Percentiles rank a stretch among this genome's conserved stretches.
phyloP scores from a whole-genome alignment of 1,284 basidiomycete genomes.

The Irpex sp. region DNA sequence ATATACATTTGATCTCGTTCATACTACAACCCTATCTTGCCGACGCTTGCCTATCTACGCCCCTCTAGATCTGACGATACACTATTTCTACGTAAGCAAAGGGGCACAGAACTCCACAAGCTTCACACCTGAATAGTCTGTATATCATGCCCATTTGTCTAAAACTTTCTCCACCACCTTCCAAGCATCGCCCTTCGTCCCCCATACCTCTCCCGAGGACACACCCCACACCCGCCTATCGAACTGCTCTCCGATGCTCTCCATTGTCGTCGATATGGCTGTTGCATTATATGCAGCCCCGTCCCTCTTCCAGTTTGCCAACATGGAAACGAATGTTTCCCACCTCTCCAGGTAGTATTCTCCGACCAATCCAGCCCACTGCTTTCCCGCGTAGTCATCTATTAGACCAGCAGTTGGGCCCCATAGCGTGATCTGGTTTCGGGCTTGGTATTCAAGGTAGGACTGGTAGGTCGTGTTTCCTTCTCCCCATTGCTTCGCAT shows the following conservation, averaged over 20 bases:
- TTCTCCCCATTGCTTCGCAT: conserved; percentile 28
- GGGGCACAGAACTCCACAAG: too few species aligned
- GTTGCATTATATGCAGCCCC: conserved; percentile 26
- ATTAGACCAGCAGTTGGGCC: conserved; percentile 36
- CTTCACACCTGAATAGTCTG: not conserved
- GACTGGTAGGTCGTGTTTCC: conserved; percentile 27
- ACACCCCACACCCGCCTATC: conserved; percentile 23
- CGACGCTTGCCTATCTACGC: too few species aligned
- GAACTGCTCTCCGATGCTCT: conserved; percentile 31
- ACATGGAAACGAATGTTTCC: conserved; percentile 31
- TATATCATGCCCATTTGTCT: conserved; percentile 18
- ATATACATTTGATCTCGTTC: too few species aligned
- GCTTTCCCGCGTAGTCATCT: conserved; percentile 40
- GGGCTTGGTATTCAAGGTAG: conserved; percentile 35
- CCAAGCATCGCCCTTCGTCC: conserved; percentile 23
- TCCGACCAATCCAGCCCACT: conserved; percentile 37
- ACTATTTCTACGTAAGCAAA: too few species aligned
- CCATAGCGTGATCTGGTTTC: conserved; percentile 42
- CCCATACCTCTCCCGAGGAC: conserved; percentile 18
- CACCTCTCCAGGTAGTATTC: conserved; percentile 34
- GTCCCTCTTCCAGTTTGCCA: conserved; percentile 24
- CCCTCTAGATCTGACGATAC: too few species aligned
- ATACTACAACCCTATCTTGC: too few species aligned
- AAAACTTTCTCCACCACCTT: conserved; percentile 20
- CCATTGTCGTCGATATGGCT: conserved; percentile 20